These are phyloP conservation scores for Yamadazyma aaseri DNA, from an alignment of 1,139 yeast species.

Conservation along the genomic window DNA sequence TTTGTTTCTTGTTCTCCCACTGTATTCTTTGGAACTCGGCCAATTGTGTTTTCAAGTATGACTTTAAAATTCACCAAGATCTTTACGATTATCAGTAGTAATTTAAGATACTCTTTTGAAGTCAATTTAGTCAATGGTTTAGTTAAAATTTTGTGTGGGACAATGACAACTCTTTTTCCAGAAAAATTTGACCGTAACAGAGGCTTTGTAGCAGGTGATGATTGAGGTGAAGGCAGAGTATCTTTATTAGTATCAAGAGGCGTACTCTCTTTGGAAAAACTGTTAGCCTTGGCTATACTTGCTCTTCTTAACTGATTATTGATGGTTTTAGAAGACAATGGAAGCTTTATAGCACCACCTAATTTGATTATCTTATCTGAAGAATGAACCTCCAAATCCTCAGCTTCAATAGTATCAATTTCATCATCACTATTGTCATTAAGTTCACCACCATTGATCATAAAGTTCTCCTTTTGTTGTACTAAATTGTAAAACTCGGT, in stretches of 20 bases:
- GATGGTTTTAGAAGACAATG: conserved; percentile 43
- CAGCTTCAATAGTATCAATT: conserved; percentile 9
- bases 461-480: conserved; percentile 34
- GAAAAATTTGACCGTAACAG: conserved; percentile 8
- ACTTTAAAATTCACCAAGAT: conserved; percentile 37
- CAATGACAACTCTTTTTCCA: conserved; percentile 31
- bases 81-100: conserved; percentile 38
- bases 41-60: conserved; percentile 22
- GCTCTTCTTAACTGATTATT: conserved; percentile 35
- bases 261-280: not conserved
- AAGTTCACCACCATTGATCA: conserved; percentile 23
- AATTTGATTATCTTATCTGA: conserved; percentile 34
- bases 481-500: conserved; percentile 35
- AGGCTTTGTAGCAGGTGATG: conserved; percentile 5
- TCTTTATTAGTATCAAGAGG: not conserved
- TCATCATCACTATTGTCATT: conserved; percentile 15
- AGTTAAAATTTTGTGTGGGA: conserved; percentile 44
- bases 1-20: no score
- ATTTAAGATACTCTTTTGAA: conserved; percentile 38
- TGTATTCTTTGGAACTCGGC: conserved; percentile 11
- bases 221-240: not conserved
- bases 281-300: conserved; percentile 9
- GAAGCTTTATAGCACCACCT: conserved; percentile 38
- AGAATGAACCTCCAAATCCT: conserved; percentile 9
- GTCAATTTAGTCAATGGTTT: conserved; percentile 43